A percentile compares a stretch with the other conserved stretches of the same genome.
phyloP scores from a whole-genome alignment of 2,329 filamentous ascomycete species.

The Phyllosticta citrichinensis region DNA sequence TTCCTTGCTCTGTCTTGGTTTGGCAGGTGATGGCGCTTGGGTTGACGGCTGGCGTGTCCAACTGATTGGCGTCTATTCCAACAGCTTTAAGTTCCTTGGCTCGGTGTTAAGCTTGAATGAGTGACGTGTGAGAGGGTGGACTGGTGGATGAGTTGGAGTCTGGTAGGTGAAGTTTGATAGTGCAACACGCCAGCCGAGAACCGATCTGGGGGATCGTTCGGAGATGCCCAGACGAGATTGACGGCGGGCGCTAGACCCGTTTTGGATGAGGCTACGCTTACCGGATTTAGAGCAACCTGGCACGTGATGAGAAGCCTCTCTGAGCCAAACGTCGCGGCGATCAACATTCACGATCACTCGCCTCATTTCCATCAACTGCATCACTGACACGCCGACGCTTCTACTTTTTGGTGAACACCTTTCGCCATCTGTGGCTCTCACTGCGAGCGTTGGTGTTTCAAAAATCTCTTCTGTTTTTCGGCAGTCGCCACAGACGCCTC shows the following conservation, averaged over 20 bases:
- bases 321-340: neutral
- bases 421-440: neutral
- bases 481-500: neutral
- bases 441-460: neutral
- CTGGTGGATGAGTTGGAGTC: neutral
- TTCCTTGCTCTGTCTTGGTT: neutral
- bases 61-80: neutral
- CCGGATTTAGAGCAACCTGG: neutral
- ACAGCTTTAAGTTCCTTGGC: neutral
- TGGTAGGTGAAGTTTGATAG: neutral
- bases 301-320: neutral
- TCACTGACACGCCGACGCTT: neutral
- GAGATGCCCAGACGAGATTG: slow-evolving; percentile 3
- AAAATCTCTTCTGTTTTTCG: neutral
- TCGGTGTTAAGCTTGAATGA: neutral
- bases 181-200: neutral
- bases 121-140: neutral
- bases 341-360: neutral
- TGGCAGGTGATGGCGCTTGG: neutral
- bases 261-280: neutral
- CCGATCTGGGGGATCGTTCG: slow-evolving; percentile 4
- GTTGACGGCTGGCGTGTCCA: neutral
- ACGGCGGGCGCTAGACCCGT: neutral
- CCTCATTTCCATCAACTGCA: neutral
- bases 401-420: neutral